Conservation (phyloP, 2,329 filamentous ascomycete genomes). For the Aspergillus sergii region DNA sequence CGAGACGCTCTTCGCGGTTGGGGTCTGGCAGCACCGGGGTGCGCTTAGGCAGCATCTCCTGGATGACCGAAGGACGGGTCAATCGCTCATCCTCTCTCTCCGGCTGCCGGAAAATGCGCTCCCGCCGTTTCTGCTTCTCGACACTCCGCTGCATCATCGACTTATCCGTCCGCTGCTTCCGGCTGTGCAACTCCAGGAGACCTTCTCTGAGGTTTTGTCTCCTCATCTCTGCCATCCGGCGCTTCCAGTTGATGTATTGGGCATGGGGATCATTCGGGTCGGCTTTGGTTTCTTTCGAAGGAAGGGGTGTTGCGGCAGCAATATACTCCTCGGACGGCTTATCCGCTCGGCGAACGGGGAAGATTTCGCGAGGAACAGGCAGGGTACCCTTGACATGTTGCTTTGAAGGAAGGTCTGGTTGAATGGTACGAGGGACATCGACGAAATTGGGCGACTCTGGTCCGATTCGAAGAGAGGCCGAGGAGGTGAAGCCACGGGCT, state of each 20-base stretch:
- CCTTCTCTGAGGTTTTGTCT: slow-evolving; percentile 73
- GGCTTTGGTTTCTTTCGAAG: slow-evolving; percentile 40
- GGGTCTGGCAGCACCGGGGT: slow-evolving; percentile 64
- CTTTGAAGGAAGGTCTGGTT: slow-evolving; percentile 60
- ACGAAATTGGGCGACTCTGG: slow-evolving; percentile 90
- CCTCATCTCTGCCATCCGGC: slow-evolving; percentile 70
- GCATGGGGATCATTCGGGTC: slow-evolving; percentile 45
- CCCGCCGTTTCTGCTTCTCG: slow-evolving; percentile 53
- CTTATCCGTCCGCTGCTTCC: slow-evolving; percentile 56
- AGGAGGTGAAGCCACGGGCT: slow-evolving; percentile 43
- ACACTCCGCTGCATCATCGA: slow-evolving; percentile 45
- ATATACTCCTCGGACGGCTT: slow-evolving; percentile 68
- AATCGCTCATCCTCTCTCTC: slow-evolving; percentile 76
- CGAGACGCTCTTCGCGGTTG: slow-evolving; percentile 57
- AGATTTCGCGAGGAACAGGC: slow-evolving; percentile 80
- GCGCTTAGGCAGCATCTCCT: slow-evolving; percentile 52
- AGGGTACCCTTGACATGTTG: slow-evolving; percentile 72
- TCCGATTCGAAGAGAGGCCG: slow-evolving; percentile 39
- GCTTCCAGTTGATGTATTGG: slow-evolving; percentile 66
- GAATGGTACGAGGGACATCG: slow-evolving; percentile 74
- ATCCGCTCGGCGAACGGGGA: slow-evolving; percentile 61
- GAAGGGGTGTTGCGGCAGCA: slow-evolving; percentile 59
- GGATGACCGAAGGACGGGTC: slow-evolving; percentile 68
- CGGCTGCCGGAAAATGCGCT: slow-evolving; percentile 61
- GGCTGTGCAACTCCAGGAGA: slow-evolving; percentile 67